Evolutionary conservation across 2,329 filamentous ascomycete species (phyloP), one percentile per base, ranked within the genome.

Genomic region (Aspergillus flavus): DNA sequence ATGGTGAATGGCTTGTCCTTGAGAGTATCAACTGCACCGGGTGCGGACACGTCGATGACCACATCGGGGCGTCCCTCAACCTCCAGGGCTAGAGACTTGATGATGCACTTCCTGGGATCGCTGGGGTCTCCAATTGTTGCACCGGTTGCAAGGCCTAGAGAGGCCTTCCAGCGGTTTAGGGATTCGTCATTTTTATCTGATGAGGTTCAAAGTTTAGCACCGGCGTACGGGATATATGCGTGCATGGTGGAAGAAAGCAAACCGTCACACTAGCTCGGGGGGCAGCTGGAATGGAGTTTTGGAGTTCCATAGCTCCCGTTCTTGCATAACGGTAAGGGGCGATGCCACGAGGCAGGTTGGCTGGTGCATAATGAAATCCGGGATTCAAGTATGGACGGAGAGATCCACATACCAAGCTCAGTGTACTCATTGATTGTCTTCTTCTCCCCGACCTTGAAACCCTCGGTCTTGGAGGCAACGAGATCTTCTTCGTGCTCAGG

Each of bases 391-490:
- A 48, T 48, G 30, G 39, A 21, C 12, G 7, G 43, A 41, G 39
- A 41, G 43, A 36, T 23, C 55, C 50, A 71, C 91, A 76, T 84
- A 96, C 93, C 95, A 82, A 99, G 91, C 79, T 97, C 86, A 76
- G 94, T 87, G 82, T 97, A 97, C 81, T 97, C 92, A 68, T 94
- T 92, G 76, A 99, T 86, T 72, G 92, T 96, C 87, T 98, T 97
- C 90, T 97, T 97, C 87, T 97, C 93, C 71, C 93, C 94, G 77
- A 97, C 91, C 88, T 96, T 97, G 90, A 97, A 98, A 78, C 94
- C 94, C 82, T 94, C 90, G 70, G 94, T 97, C 83, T 90, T 87
- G 83, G 95, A 91, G 68, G 93, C 90, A 80, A 91, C 85, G 71
- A 94, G 88, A 75, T 98, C 94, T 66, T 97, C 93, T 14, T 92